These are phyloP conservation scores for Eurotiales sp. DNA, from an alignment of 2,329 filamentous ascomycete species.

Conservation along the genomic window DNA sequence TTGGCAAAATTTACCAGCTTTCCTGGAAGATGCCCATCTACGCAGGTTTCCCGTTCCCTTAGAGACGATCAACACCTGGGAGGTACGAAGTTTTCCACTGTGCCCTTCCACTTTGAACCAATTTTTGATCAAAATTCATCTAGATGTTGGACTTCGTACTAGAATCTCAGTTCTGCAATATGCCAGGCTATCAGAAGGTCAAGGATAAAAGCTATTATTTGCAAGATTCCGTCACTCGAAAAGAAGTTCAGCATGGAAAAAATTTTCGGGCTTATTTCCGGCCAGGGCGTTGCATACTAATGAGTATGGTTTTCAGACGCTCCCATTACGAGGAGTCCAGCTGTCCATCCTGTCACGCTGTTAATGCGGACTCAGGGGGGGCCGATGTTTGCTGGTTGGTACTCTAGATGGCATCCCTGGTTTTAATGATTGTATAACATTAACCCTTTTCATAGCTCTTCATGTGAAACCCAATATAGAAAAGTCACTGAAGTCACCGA, in stretches of 20 bases:
- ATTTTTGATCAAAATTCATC: background rate
- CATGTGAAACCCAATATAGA: background rate
- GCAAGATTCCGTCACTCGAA: background rate
- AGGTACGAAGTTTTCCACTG: background rate
- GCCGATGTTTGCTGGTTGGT: background rate
- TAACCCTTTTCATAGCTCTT: background rate
- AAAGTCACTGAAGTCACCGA: background rate
- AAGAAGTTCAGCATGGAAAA: background rate
- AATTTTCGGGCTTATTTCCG: background rate
- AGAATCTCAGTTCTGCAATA: background rate
- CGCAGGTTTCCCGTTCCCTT: background rate
- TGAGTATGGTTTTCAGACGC: constrained; percentile 1
- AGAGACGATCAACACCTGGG: constrained; percentile 1
- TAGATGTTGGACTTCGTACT: constrained; percentile 3
- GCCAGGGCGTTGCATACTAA: background rate
- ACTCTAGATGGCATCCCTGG: background rate
- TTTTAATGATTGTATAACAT: too few relatives aligned
- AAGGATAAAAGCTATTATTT: background rate
- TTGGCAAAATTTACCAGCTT: background rate
- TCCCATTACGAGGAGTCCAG: background rate
- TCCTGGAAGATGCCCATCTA: background rate
- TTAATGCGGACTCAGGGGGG: background rate
- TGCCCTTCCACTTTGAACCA: background rate
- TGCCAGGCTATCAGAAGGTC: background rate
- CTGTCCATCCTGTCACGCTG: background rate